These are phyloP conservation scores for Neurospora sp. DNA, from an alignment of 2,329 filamentous ascomycete species.

Conservation along the genomic window DNA sequence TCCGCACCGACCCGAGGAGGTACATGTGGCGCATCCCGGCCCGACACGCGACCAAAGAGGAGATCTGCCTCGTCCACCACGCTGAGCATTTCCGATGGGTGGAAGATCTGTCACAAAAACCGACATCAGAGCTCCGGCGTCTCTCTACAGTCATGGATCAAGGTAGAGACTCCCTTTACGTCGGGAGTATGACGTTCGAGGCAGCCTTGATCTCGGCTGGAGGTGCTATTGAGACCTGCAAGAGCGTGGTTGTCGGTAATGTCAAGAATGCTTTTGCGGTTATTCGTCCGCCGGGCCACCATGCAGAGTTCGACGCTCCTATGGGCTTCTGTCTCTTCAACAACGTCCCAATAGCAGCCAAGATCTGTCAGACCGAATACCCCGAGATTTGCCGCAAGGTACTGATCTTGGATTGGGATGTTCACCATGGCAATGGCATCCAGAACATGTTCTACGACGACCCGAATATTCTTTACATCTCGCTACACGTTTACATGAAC, in stretches of 20 bases:
- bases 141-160: constrained; percentile 53
- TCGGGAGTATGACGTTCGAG: constrained; percentile 71
- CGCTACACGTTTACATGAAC: constrained; percentile 77
- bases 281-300: constrained; percentile 89
- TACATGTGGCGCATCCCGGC: constrained; percentile 72
- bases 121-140: constrained; percentile 56
- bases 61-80: constrained; percentile 74
- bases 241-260: constrained; percentile 71
- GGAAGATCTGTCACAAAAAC: constrained; percentile 41
- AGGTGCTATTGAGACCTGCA: constrained; percentile 90
- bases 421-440: constrained; percentile 77
- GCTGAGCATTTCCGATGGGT: constrained; percentile 75
- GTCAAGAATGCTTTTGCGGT: constrained; percentile 95
- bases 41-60: constrained; percentile 65
- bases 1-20: constrained; percentile 44
- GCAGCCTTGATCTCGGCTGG: constrained; percentile 80
- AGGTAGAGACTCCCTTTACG: constrained; percentile 69
- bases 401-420: constrained; percentile 87
- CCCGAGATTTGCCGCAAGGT: constrained; percentile 78
- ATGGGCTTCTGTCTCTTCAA: constrained; percentile 98
- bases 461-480: constrained; percentile 92
- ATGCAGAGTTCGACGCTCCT: constrained; percentile 75
- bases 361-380: constrained; percentile 73
- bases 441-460: constrained; percentile 95
- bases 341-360: constrained; percentile 90